Base-by-base conservation (phyloP, 2,329 filamentous ascomycete species). In the Daldinia sp. region DNA sequence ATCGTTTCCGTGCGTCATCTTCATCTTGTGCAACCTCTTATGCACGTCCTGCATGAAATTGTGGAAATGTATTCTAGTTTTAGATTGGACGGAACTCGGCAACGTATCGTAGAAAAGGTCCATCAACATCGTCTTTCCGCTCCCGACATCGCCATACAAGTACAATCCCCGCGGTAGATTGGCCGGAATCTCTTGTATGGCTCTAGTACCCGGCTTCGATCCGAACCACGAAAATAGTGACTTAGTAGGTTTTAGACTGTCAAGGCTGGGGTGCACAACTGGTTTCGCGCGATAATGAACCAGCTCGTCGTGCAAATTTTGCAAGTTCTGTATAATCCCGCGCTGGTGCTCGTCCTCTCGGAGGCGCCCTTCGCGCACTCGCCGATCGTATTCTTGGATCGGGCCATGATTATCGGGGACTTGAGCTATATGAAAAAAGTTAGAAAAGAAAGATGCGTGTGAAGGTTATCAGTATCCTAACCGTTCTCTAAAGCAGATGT, bases 31-130 rank as follows among this genome's bases (percentile, higher is more conserved):
- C 75, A 98, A 83, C 68, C 95, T 88, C 79, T 91, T 93, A 82
- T 99, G 96, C 55, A 98, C 92, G 79, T 97, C 93, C 80, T 98
- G 96, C 96, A 99, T 99, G 84, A 99, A 99, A 80, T 97, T 97
- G 84, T 98, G 94, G 81, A 99, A 99, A 83, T 99, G 96, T 76
- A 99, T 98, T 54, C 96, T 88, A 53, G 91, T 97, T 83, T 97
- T 98, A 35, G 89, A 89, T 64, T 85, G 87, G 72, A 98, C 94
- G 67, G 91, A 91, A 15, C 84, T 79, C 0, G 96, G 96, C 23
- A 98, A 84, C 0, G 95, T 98, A 72, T 98, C 94, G 82, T 94
- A 97, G 80, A 98, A 98, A 56, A 99, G 85, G 78, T 99, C 95
- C 96, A 99, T 99, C 78, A 99, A 85, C 96, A 99, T 99, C 2